Conservation (phyloP, 75 land plant genomes). For the Isoetes taiwanensis region DNA sequence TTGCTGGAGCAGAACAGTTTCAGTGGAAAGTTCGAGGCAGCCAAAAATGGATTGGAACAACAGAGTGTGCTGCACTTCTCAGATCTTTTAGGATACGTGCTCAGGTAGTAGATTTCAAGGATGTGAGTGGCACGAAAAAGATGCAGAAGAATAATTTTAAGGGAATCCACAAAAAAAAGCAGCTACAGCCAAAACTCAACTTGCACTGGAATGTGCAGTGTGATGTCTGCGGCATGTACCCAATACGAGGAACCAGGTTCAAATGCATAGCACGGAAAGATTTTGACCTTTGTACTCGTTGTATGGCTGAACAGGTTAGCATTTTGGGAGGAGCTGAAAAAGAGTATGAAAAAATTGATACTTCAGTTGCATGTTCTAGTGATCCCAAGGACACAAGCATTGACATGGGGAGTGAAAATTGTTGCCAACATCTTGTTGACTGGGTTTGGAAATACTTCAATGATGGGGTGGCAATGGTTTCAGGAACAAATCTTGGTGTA, state of each 20-base stretch:
- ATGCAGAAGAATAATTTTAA: conserved; percentile 1
- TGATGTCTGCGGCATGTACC: conserved; percentile 21
- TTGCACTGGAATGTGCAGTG: conserved; percentile 25
- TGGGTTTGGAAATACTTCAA: conserved; percentile 94
- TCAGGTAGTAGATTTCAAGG: conserved; percentile 62
- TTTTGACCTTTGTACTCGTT: conserved; percentile 22
- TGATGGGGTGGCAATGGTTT: conserved; percentile 3
- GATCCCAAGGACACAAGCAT: neutral
- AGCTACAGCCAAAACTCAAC: conserved; percentile 11
- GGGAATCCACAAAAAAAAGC: neutral
- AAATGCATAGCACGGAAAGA: conserved; percentile 4
- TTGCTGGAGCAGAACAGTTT: conserved; percentile 44
- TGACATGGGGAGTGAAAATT: conserved; percentile 13
- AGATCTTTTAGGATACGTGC: conserved; percentile 82
- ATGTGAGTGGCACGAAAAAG: conserved; percentile 3
- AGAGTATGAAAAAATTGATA: conserved; percentile 10
- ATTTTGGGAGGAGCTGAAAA: neutral
- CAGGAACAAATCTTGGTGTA: neutral
- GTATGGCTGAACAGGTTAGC: conserved; percentile 9
- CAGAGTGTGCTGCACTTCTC: conserved; percentile 88
- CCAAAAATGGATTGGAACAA: conserved; percentile 83
- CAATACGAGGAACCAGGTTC: conserved; percentile 20
- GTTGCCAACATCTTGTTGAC: conserved; percentile 53
- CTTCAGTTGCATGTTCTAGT: neutral
- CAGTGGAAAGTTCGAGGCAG: conserved; percentile 44